These are phyloP conservation scores for Yarrowia deformans DNA, from an alignment of 805 yeast genomes.

Conservation along the genomic window DNA sequence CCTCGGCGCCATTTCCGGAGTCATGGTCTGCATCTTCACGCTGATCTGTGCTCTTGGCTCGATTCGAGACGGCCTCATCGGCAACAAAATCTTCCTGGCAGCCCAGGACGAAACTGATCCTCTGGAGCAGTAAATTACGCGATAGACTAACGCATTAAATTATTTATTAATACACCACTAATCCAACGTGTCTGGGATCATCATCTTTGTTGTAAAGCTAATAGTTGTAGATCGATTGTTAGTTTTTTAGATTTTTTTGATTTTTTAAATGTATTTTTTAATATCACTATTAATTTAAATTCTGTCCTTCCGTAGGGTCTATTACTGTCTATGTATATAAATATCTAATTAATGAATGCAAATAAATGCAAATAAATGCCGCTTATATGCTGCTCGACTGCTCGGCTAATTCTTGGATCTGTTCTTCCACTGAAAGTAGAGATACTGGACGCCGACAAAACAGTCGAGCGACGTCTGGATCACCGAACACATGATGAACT, in stretches of 20 bases:
- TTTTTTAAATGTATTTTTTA: no score
- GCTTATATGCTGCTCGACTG: no score
- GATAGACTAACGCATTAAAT: slow-evolving; percentile 1
- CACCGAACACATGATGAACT: slow-evolving; percentile 46
- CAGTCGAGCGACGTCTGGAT: slow-evolving; percentile 45
- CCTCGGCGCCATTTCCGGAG: slow-evolving; percentile 67
- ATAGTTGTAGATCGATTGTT: no score
- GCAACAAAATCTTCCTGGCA: slow-evolving; percentile 36
- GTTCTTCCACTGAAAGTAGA: slow-evolving; percentile 28
- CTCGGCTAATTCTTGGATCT: not conserved
- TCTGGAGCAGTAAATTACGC: not conserved
- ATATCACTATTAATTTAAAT: no score
- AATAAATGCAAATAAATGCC: not conserved
- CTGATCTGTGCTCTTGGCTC: slow-evolving; percentile 54
- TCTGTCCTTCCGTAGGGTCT: not conserved
- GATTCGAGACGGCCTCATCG: slow-evolving; percentile 40
- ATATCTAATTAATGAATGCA: not conserved
- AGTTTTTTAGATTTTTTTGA: no score
- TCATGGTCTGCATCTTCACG: slow-evolving; percentile 55
- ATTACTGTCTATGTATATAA: slow-evolving; percentile 14
- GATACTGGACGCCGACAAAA: slow-evolving; percentile 46
- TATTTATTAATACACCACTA: slow-evolving; percentile 1
- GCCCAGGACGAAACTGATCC: slow-evolving; percentile 43
- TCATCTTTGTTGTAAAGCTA: not conserved
- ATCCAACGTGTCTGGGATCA: not conserved